A percentile compares a stretch with the other conserved stretches of the same genome.
Conservation (phyloP, 225 moss, liverwort and hornwort species). For the Sphagnum tenellum region DNA sequence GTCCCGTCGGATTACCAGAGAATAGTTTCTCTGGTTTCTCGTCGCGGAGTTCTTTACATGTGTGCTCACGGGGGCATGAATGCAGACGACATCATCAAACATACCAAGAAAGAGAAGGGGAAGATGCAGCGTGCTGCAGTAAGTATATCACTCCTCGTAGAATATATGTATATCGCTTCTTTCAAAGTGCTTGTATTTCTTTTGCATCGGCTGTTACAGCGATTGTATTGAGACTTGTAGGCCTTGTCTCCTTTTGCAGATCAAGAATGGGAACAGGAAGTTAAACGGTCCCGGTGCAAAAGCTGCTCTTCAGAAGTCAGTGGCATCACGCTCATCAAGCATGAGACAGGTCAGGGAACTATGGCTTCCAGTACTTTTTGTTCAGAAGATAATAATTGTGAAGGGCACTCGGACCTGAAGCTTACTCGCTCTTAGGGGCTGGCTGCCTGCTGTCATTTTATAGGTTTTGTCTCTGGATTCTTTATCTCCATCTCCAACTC, state of each 20-base stretch:
- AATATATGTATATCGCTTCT: neutral
- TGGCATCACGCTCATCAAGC: conserved; percentile 75
- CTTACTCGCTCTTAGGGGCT: no score
- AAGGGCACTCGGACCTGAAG: no score
- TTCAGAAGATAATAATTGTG: no score
- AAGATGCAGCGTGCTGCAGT: conserved; percentile 67
- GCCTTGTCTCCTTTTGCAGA: conserved; percentile 20
- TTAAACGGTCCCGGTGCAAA: conserved; percentile 44
- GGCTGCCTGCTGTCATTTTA: no score
- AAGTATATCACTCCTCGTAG: conserved; percentile 10
- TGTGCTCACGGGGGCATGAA: no score
- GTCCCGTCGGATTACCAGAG: neutral
- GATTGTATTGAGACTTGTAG: neutral
- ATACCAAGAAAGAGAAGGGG: conserved; percentile 54
- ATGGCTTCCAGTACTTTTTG: no score
- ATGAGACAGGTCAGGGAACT: conserved; percentile 62
- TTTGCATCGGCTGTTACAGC: neutral
- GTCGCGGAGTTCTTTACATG: neutral
- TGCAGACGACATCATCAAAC: conserved; percentile 93
- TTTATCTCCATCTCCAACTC: no score
- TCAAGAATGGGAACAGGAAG: conserved; percentile 42
- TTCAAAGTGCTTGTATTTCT: neutral
- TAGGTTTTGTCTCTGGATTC: no score
- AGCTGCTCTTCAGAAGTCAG: conserved; percentile 88
- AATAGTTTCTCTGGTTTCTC: neutral